Base-by-base conservation (phyloP, 768 basidiomycete genomes). In the Russula sp. region DNA sequence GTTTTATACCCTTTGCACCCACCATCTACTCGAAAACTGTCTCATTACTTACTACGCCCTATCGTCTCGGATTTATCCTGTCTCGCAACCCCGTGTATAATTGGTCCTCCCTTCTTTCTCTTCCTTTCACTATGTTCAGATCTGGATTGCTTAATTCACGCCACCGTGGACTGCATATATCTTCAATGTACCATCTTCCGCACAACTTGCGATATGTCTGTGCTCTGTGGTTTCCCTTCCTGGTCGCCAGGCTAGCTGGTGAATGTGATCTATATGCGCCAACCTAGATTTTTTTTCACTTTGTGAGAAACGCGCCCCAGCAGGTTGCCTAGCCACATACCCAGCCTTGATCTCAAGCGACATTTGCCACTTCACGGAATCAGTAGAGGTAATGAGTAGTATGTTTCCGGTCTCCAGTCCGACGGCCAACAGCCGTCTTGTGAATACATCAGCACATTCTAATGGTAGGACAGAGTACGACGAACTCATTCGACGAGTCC, bases 161-260 rank as follows among this genome's bases (percentile, higher is more conserved):
- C 46, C 39, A 56, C 53, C 49, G 54, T 52, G 59, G 63, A 66
- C 66, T 66, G 64, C 64, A 60, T 61, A 75, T 76, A 96, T 79
- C 73, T 85, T 88, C 74, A 95, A 77, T 78, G 88, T 89, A 78
- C 90, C 86, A 79, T 98, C 95, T 77, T 96, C 93, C 73, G 91
- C 90, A 69, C 92, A 92, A 61, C 86, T 92, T 38, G 92, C 95
- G 56, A 98, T 79, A 61, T 83, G 78, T 59, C 73, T 75, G 58
- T 66, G 61, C 11, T 62, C 65, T 53, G 65, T 67, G 13, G 57
- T 69, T 35, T 71, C 66, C 7, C 64, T 67, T 14, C 72, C 71
- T 35, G 86, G 84, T 41, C 87, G 80, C 91, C 92, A 98, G n/a
- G 84, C 79, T 58, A 97, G 75, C 60, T 82, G 81, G 67, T 94